phyloP scores from a whole-genome alignment of 1,139 yeast genomes.

The Arxiozyma slooffiae region DNA sequence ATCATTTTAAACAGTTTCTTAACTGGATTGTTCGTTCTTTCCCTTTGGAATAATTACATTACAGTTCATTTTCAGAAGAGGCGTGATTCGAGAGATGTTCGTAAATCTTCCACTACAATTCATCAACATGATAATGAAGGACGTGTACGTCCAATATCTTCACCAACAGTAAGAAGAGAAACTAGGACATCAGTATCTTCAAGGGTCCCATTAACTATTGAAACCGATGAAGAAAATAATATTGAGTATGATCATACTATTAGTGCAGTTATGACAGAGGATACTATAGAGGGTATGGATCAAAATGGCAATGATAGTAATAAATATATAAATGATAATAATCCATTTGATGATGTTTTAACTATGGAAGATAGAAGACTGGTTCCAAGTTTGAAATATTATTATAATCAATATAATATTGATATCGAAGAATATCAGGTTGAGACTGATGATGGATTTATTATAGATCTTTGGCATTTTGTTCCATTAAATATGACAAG shows the following conservation, averaged over 20 bases:
- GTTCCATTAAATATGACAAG: slow-evolving; percentile 37
- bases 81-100: slow-evolving; percentile 25
- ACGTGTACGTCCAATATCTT: background rate
- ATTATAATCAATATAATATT: slow-evolving; percentile 51
- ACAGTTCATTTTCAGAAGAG: slow-evolving; percentile 18
- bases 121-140: slow-evolving; percentile 8
- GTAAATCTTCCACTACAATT: slow-evolving; percentile 20
- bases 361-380: slow-evolving; percentile 31
- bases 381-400: slow-evolving; percentile 49
- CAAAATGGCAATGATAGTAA: slow-evolving; percentile 35
- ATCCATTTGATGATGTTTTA: slow-evolving; percentile 25
- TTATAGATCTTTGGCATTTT: slow-evolving; percentile 52
- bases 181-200: slow-evolving; percentile 16
- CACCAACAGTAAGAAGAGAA: slow-evolving; percentile 4
- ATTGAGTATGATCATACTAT: slow-evolving; percentile 26
- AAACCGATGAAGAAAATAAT: slow-evolving; percentile 19
- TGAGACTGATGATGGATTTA: slow-evolving; percentile 73
- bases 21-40: slow-evolving; percentile 20
- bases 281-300: background rate
- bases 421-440: slow-evolving; percentile 51
- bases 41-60: slow-evolving; percentile 25
- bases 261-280: slow-evolving; percentile 10
- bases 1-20: slow-evolving; percentile 18
- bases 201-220: slow-evolving; percentile 18
- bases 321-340: slow-evolving; percentile 24